A percentile compares a stretch with the other conserved stretches of the same genome.
These are phyloP conservation scores for Colletotrichum filicis DNA, from an alignment of 2,329 filamentous ascomycete species.

Conservation along the genomic window DNA sequence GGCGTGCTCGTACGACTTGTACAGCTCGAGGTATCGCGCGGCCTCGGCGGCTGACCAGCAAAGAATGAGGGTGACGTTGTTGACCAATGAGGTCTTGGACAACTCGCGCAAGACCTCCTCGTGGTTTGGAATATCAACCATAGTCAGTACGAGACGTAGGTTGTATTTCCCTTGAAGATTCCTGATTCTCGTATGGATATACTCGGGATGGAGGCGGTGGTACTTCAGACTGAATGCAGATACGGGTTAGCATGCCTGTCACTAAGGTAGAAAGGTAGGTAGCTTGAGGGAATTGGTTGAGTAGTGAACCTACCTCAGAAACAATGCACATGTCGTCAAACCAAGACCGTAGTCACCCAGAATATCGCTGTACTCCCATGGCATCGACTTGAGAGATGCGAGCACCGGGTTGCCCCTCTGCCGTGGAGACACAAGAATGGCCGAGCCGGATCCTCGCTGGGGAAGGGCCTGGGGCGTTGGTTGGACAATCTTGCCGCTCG, in stretches of 20 bases:
- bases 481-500: conserved; percentile 75
- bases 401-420: conserved; percentile 97
- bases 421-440: conserved; percentile 88
- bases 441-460: conserved; percentile 71
- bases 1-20: conserved; percentile 93
- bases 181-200: conserved; percentile 94
- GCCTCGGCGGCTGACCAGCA: conserved; percentile 97
- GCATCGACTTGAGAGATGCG: conserved; percentile 80
- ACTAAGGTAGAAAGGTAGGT: neutral
- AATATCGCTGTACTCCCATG: conserved; percentile 99
- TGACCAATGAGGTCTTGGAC: conserved; percentile 91
- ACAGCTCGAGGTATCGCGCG: conserved; percentile 91
- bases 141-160: conserved; percentile 85
- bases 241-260: neutral
- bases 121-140: conserved; percentile 96
- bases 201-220: conserved; percentile 95
- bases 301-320: conserved; percentile 68
- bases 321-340: conserved; percentile 87
- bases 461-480: conserved; percentile 89
- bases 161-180: conserved; percentile 87
- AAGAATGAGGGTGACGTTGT: conserved; percentile 90
- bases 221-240: conserved; percentile 78
- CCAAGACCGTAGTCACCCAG: conserved; percentile 93
- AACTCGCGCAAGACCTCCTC: conserved; percentile 90
- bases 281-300: too few species aligned